Evolutionary conservation across 1,284 basidiomycete species (phyloP).

Genomic region (Singerocomus inundabilis): DNA sequence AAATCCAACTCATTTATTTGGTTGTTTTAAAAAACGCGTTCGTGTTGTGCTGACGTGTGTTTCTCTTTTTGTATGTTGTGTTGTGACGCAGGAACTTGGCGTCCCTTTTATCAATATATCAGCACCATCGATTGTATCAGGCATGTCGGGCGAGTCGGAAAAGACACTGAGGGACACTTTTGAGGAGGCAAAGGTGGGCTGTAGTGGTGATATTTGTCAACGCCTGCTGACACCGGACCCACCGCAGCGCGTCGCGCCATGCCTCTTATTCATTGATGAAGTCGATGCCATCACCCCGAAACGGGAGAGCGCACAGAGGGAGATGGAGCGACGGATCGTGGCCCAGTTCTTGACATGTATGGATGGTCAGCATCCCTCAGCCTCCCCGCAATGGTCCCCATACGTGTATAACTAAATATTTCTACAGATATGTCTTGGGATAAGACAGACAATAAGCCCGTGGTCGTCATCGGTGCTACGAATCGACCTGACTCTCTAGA

Average conservation of each 20-base stretch:
- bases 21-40: neutral
- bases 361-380: conserved; percentile 67
- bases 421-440: conserved; percentile 85
- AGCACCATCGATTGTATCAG: conserved; percentile 92
- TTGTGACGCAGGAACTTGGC: conserved; percentile 67
- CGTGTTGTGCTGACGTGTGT: conserved; percentile 11
- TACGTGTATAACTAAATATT: neutral
- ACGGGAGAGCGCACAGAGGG: conserved; percentile 92
- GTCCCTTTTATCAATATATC: conserved; percentile 93
- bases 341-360: conserved; percentile 97
- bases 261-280: conserved; percentile 93
- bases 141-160: conserved; percentile 98
- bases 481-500: conserved; percentile 95
- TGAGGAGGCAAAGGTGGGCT: conserved; percentile 80
- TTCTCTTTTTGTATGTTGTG: neutral
- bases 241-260: conserved; percentile 78
- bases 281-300: conserved; percentile 99
- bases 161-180: conserved; percentile 95
- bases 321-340: conserved; percentile 98
- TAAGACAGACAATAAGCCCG: conserved; percentile 84
- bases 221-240: neutral
- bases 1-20: conserved; percentile 33
- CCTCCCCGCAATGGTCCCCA: neutral
- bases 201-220: neutral
- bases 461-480: conserved; percentile 95